These are phyloP conservation scores for Erigeron philadelphicus DNA, from an alignment of 140 eudicot species.

Conservation along the genomic window DNA sequence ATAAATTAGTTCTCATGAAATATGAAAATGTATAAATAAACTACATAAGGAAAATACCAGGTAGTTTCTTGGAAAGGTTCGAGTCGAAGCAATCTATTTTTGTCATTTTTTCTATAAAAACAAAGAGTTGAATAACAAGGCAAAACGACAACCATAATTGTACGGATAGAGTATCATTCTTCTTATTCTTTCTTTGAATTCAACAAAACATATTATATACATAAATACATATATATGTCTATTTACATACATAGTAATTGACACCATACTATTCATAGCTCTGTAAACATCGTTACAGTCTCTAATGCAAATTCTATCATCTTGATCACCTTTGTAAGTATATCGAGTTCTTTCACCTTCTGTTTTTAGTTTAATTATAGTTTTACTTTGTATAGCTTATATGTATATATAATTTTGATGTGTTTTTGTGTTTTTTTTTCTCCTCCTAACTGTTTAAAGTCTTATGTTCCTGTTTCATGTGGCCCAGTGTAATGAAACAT, in stretches of 20 bases:
- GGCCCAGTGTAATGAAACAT: neutral
- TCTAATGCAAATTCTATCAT: neutral
- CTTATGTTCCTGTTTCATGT: neutral
- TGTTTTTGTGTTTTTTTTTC: neutral
- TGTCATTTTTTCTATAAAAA: no score
- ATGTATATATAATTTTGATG: neutral
- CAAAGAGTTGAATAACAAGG: no score
- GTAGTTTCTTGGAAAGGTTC: no score
- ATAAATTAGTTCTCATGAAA: no score
- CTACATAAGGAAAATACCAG: no score
- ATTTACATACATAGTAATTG: neutral
- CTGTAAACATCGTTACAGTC: constrained; percentile 1
- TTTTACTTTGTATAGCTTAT: neutral
- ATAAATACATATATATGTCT: neutral
- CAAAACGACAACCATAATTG: neutral
- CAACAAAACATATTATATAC: neutral
- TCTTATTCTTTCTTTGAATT: neutral
- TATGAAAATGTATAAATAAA: no score
- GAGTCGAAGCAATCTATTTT: no score
- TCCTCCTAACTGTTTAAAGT: neutral
- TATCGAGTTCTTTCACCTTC: neutral
- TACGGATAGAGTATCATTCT: neutral
- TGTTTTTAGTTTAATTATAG: neutral
- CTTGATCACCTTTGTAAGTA: constrained; percentile 4
- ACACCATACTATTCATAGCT: neutral